A percentile compares a stretch with the other conserved stretches of the same genome.
Conservation (phyloP, 2,329 filamentous ascomycete species). For the Ophiostoma pallidulum region DNA sequence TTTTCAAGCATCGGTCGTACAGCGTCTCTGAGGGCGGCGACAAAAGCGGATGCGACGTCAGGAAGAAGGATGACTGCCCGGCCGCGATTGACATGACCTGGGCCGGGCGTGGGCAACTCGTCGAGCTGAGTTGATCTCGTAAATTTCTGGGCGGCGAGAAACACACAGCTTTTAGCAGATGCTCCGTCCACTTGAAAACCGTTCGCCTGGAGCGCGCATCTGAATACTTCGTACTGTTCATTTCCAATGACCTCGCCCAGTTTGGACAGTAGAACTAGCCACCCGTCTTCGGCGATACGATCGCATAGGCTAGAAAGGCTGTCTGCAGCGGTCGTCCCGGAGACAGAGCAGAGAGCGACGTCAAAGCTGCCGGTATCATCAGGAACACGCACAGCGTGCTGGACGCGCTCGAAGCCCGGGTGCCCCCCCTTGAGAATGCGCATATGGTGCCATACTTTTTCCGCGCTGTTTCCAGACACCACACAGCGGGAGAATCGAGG, state of each 20-base stretch:
- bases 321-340: background rate
- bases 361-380: background rate
- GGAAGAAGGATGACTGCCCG: conserved; percentile 7
- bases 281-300: conserved; percentile 5
- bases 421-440: background rate
- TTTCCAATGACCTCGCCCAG: background rate
- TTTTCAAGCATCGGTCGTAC: background rate
- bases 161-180: background rate
- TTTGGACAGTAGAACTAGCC: conserved; percentile 10
- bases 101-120: too few species aligned
- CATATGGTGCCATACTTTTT: conserved; percentile 4
- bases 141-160: conserved; percentile 7
- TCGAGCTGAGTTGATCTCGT: too few species aligned
- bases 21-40: background rate
- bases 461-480: conserved; percentile 16
- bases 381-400: background rate
- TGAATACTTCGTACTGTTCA: background rate
- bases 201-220: background rate
- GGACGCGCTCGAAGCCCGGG: conserved; percentile 7
- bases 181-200: background rate
- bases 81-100: too few species aligned
- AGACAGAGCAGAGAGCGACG: conserved; percentile 5
- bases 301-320: background rate
- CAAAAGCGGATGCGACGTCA: background rate
- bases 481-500: conserved; percentile 28